phyloP scores from a whole-genome alignment of 2,329 filamentous ascomycete species.

The Endothia cerciana region DNA sequence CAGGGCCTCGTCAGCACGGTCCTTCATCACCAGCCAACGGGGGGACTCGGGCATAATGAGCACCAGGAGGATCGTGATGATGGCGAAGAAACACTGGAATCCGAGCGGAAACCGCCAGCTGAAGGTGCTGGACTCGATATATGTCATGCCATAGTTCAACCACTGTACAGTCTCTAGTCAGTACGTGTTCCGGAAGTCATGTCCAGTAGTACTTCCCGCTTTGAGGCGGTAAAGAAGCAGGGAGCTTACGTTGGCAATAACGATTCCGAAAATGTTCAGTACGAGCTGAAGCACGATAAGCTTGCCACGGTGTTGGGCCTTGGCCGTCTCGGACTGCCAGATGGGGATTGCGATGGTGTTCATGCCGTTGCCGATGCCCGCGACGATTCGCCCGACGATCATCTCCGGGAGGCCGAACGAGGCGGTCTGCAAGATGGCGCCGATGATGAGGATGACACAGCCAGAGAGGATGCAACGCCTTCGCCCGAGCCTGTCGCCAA shows the following conservation, averaged over 20 bases:
- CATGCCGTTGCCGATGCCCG: too few relatives aligned
- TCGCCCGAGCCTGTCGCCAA: slow-evolving; percentile 1
- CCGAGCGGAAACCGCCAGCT: background rate
- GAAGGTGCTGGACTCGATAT: background rate
- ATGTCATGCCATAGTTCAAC: background rate
- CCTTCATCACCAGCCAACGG: background rate
- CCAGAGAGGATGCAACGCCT: background rate
- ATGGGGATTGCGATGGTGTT: too few relatives aligned
- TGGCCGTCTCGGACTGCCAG: too few relatives aligned
- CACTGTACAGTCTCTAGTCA: too few relatives aligned
- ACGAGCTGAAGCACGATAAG: background rate
- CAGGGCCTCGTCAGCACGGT: too few relatives aligned
- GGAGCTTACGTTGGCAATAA: background rate
- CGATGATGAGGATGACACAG: background rate
- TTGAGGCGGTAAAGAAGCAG: too few relatives aligned
- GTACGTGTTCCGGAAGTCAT: too few relatives aligned
- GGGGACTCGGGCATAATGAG: background rate
- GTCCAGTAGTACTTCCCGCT: too few relatives aligned
- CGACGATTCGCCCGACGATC: background rate
- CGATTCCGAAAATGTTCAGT: background rate
- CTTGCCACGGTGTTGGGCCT: background rate
- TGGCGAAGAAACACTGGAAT: background rate
- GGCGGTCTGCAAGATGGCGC: background rate
- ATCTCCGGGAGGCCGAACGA: background rate
- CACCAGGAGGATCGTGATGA: background rate